A percentile compares a stretch with the other conserved stretches of the same genome.
Conservation (phyloP, 306 rosid genomes). For the Myrica gale region DNA sequence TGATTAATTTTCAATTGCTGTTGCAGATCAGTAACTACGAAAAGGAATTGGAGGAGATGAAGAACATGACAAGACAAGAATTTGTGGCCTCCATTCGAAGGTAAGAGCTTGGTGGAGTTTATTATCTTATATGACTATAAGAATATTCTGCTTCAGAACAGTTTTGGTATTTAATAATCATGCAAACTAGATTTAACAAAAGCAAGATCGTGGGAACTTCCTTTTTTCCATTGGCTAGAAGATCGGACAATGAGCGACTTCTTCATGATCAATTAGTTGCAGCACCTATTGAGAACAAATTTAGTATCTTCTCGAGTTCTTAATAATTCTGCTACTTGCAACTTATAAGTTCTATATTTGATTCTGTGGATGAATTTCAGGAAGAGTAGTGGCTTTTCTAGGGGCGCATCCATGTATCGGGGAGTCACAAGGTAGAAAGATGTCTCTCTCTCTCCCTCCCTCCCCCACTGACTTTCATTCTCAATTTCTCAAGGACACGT, state of each 20-base stretch:
- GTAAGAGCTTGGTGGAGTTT: constrained; percentile 25
- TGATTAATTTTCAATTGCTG: constrained; percentile 1
- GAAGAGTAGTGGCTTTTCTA: constrained; percentile 96
- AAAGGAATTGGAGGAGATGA: constrained; percentile 95
- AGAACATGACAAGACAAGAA: constrained; percentile 97
- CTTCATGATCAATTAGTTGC: background rate
- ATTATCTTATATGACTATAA: background rate
- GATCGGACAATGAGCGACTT: background rate
- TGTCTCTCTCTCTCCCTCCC: constrained; percentile 2
- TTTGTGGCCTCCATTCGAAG: constrained; percentile 97
- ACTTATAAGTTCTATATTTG: background rate
- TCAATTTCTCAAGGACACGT: background rate
- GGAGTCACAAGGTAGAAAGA: constrained; percentile 85
- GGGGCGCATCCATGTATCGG: constrained; percentile 99
- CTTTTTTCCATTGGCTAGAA: too few species aligned
- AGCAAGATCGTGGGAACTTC: too few species aligned
- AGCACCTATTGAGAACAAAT: background rate
- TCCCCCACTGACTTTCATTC: background rate
- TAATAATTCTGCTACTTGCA: background rate
- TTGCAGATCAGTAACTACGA: constrained; percentile 83
- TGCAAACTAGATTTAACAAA: background rate
- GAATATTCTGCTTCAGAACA: background rate
- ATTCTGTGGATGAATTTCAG: constrained; percentile 43
- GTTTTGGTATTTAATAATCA: background rate
- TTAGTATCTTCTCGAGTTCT: background rate